Evolutionary conservation across 169 alveolate genomes (phyloP).

Genomic region (Cryptosporidium bovis): DNA sequence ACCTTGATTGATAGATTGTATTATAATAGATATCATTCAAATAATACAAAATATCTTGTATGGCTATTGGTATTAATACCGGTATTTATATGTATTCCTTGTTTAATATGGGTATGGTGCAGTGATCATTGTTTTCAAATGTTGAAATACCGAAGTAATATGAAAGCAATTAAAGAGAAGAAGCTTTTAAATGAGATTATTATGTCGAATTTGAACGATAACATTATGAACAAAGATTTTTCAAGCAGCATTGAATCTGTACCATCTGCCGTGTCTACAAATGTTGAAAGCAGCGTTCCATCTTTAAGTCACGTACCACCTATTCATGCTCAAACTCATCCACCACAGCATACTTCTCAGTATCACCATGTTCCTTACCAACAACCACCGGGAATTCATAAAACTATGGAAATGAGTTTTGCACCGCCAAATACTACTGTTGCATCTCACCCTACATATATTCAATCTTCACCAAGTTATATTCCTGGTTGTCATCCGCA

Average conservation of each 20-base stretch:
- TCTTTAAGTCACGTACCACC: not conserved
- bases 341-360: not conserved
- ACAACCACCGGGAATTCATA: conserved; percentile 1
- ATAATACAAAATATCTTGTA: conserved; percentile 54
- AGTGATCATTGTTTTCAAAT: conserved; percentile 68
- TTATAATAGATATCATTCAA: conserved; percentile 62
- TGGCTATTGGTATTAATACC: conserved; percentile 67
- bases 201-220: conserved; percentile 18
- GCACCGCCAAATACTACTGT: not conserved
- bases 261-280: not conserved
- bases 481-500: conserved; percentile 14
- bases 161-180: conserved; percentile 38
- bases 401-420: not conserved
- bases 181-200: conserved; percentile 50
- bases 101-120: conserved; percentile 73
- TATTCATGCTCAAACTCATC: not conserved
- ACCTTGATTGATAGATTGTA: conserved; percentile 32
- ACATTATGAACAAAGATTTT: conserved; percentile 9
- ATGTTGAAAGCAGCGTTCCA: not conserved
- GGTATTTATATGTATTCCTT: conserved; percentile 65
- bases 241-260: not conserved
- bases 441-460: conserved; percentile 6
- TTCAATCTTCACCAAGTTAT: conserved; percentile 34
- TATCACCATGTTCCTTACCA: conserved; percentile 2
- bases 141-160: conserved; percentile 26